A percentile compares a stretch with the other conserved stretches of the same genome.
These are phyloP conservation scores for Rhizopus delemar DNA, from an alignment of 371 early-diverging fungal genomes.

Conservation along the genomic window DNA sequence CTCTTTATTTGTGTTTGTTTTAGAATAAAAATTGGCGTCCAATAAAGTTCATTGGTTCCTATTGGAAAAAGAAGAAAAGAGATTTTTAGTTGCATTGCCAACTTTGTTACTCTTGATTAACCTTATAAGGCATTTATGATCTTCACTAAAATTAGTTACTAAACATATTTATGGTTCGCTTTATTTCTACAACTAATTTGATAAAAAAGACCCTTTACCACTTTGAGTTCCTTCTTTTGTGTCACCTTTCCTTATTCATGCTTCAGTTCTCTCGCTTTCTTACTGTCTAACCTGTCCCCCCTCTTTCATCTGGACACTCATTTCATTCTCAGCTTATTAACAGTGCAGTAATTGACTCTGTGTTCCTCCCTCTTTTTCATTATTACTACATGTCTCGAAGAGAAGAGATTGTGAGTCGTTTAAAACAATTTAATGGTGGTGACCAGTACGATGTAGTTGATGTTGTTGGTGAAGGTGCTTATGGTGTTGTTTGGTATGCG, in stretches of 20 bases:
- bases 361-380: background rate
- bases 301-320: background rate
- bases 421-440: slow-evolving; percentile 61
- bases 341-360: background rate
- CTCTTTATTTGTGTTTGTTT: too few species aligned
- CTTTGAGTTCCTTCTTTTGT: too few species aligned
- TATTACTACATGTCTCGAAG: slow-evolving; percentile 23
- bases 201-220: too few species aligned
- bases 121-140: too few species aligned
- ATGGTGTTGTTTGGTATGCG: slow-evolving; percentile 66
- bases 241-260: background rate
- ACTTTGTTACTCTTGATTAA: too few species aligned
- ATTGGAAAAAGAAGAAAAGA: too few species aligned
- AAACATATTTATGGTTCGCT: too few species aligned
- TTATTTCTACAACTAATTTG: too few species aligned
- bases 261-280: background rate
- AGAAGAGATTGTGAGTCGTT: slow-evolving; percentile 46
- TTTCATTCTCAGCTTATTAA: slow-evolving; percentile 4
- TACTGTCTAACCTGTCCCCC: background rate
- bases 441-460: slow-evolving; percentile 63
- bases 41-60: too few species aligned
- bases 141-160: too few species aligned
- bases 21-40: too few species aligned
- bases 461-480: slow-evolving; percentile 66
- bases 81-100: too few species aligned